Conservation (phyloP, 2,329 filamentous ascomycete species). For the Tothia fuscella region DNA sequence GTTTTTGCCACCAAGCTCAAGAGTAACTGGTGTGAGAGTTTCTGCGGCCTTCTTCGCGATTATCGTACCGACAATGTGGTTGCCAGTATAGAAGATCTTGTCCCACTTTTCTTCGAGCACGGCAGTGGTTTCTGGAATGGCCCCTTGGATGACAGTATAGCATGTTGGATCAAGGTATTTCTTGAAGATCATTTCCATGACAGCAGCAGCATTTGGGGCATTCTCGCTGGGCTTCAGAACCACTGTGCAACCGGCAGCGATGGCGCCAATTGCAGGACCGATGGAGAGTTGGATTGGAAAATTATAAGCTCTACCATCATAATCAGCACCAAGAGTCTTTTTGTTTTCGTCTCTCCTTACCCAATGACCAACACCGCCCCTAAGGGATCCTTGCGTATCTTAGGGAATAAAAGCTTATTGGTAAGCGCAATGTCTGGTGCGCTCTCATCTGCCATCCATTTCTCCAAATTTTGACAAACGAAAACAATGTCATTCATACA, state of each 20-base stretch:
- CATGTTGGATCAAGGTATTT: slow-evolving; percentile 63
- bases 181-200: slow-evolving; percentile 68
- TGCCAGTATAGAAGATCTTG: slow-evolving; percentile 96
- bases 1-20: slow-evolving; percentile 87
- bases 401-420: slow-evolving; percentile 58
- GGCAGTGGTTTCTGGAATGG: slow-evolving; percentile 64
- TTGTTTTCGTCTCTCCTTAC: slow-evolving; percentile 24
- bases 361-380: slow-evolving; percentile 78
- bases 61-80: slow-evolving; percentile 54
- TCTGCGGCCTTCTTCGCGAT: slow-evolving; percentile 42
- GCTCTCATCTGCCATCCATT: slow-evolving; percentile 73
- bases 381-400: slow-evolving; percentile 75
- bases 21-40: slow-evolving; percentile 62
- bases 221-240: slow-evolving; percentile 86
- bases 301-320: slow-evolving; percentile 60
- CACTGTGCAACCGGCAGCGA: slow-evolving; percentile 81
- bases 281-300: slow-evolving; percentile 77
- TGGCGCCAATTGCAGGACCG: slow-evolving; percentile 73
- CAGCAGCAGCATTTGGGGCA: slow-evolving; percentile 61
- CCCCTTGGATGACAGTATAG: slow-evolving; percentile 72
- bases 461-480: slow-evolving; percentile 62
- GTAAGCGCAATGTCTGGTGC: slow-evolving; percentile 56
- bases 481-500: slow-evolving; percentile 70
- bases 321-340: not conserved
- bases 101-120: slow-evolving; percentile 86